These are phyloP conservation scores for Musa troglodytarum DNA, from an alignment of 176 grass and related monocot species.

Conservation along the genomic window DNA sequence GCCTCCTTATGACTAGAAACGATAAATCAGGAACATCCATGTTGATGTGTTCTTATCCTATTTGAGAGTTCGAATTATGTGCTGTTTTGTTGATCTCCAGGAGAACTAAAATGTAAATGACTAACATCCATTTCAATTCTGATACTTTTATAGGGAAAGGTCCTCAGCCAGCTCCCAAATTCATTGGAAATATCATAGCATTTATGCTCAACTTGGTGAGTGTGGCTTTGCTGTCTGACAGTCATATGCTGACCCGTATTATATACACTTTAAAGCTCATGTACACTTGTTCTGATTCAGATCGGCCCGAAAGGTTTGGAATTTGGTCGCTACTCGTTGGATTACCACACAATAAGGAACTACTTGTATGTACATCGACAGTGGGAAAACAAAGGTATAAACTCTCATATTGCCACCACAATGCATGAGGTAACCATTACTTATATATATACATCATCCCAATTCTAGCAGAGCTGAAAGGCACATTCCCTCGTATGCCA, in stretches of 20 bases:
- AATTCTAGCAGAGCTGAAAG: conserved; percentile 49
- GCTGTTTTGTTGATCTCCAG: background rate
- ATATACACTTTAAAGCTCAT: background rate
- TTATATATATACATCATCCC: background rate
- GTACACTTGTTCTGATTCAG: conserved; percentile 21
- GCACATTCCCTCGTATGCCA: conserved; percentile 79
- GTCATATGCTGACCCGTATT: background rate
- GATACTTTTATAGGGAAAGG: conserved; percentile 52
- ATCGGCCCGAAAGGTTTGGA: conserved; percentile 88
- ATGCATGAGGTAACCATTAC: background rate
- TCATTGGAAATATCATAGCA: conserved; percentile 72
- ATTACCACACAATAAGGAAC: conserved; percentile 89
- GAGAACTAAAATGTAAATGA: background rate
- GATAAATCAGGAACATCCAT: no score
- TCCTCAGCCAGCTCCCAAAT: conserved; percentile 62
- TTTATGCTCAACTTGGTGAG: conserved; percentile 77
- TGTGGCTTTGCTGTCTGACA: background rate
- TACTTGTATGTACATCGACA: conserved; percentile 65
- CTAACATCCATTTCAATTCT: background rate
- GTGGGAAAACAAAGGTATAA: conserved; percentile 66
- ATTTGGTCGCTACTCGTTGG: conserved; percentile 93
- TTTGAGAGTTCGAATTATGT: background rate
- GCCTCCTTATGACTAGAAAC: background rate
- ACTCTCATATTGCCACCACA: background rate
- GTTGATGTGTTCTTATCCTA: no score